A percentile compares a stretch with the other conserved stretches of the same genome.
These are phyloP conservation scores for Blechomonas ayalai DNA, from an alignment of 208 protist species.

Conservation along the genomic window DNA sequence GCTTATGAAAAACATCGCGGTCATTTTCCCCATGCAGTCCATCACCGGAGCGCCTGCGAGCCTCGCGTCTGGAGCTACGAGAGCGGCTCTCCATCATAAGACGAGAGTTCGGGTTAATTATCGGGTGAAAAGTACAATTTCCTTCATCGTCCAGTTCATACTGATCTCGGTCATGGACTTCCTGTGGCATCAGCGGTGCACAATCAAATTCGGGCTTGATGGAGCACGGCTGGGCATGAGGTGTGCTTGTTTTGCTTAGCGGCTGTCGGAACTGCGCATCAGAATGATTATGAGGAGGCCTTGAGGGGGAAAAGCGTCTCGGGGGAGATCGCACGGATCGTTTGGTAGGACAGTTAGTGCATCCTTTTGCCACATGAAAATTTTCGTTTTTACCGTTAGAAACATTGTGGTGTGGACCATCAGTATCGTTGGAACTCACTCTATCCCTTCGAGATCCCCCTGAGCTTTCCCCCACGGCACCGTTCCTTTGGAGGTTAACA, in stretches of 20 bases:
- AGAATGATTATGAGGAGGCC: no score
- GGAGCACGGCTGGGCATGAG: no score
- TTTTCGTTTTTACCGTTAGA: not conserved
- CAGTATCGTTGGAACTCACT: conserved; percentile 5
- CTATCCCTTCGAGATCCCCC: conserved; percentile 6
- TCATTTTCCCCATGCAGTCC: conserved; percentile 1
- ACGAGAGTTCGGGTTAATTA: conserved; percentile 5
- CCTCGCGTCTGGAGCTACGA: no score
- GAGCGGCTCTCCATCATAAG: no score
- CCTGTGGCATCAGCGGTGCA: conserved; percentile 4
- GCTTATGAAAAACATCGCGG: conserved; percentile 3
- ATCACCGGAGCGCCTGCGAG: not conserved
- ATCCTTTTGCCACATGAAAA: not conserved
- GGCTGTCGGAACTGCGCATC: no score
- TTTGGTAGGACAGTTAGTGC: no score
- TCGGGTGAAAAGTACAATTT: conserved; percentile 37
- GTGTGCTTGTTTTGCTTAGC: no score
- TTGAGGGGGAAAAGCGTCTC: no score
- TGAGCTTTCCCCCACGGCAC: not conserved
- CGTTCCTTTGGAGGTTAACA: no score
- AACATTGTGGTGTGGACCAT: not conserved
- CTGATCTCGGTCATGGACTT: conserved; percentile 2
- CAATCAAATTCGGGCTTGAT: conserved; percentile 2
- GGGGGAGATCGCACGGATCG: no score
- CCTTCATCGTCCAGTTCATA: conserved; percentile 24